These are phyloP conservation scores for Pythium sp. DNA, from an alignment of 352 stramenopile species.

Conservation along the genomic window DNA sequence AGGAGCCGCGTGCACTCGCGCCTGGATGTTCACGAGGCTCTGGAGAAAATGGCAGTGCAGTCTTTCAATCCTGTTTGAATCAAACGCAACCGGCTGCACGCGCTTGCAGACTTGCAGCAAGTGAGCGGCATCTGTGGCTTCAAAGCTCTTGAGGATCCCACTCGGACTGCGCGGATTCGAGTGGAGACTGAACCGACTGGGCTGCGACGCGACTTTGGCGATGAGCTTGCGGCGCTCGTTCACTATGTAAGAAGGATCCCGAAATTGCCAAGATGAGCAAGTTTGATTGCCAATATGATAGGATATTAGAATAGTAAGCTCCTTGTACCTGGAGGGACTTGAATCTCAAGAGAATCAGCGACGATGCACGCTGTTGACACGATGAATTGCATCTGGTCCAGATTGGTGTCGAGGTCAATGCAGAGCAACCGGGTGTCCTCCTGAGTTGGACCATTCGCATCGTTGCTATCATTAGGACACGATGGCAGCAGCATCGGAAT, in stretches of 20 bases:
- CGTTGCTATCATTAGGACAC: background rate
- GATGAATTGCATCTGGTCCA: slow-evolving; percentile 27
- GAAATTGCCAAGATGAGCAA: too few species aligned
- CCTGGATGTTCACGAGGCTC: slow-evolving; percentile 28
- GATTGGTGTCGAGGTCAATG: slow-evolving; percentile 16
- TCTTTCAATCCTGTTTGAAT: slow-evolving; percentile 10
- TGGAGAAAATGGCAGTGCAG: slow-evolving; percentile 34
- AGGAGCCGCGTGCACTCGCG: background rate
- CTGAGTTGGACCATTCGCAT: background rate
- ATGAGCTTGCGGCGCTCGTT: slow-evolving; percentile 7
- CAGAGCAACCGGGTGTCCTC: background rate
- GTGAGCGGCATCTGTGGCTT: background rate
- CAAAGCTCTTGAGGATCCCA: slow-evolving; percentile 22
- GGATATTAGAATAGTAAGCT: background rate
- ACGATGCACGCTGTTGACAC: slow-evolving; percentile 31
- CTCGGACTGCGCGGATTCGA: slow-evolving; percentile 12
- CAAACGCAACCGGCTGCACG: slow-evolving; percentile 12
- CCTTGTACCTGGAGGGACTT: slow-evolving; percentile 25
- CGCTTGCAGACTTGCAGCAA: slow-evolving; percentile 16
- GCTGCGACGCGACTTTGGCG: background rate
- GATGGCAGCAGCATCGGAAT: slow-evolving; percentile 6
- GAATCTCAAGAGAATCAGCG: slow-evolving; percentile 22
- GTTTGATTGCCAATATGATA: background rate
- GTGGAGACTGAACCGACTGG: slow-evolving; percentile 22
- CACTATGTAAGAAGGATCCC: background rate